These are phyloP conservation scores for Agrocybe praecox DNA, from an alignment of 768 basidiomycete genomes.

Conservation along the genomic window DNA sequence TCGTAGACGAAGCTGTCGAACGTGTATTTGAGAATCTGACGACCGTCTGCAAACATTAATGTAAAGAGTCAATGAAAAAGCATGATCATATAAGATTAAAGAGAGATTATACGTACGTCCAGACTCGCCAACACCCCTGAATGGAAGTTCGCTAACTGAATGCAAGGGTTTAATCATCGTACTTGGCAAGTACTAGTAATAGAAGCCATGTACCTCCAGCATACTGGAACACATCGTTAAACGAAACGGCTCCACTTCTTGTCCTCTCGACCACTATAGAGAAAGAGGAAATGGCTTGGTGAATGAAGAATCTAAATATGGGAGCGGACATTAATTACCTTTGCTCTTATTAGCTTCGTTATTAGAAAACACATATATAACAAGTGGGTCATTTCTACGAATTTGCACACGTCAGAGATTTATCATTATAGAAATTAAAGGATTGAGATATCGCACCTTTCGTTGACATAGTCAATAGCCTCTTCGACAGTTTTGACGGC, in stretches of 20 bases:
- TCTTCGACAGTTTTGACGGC: conserved; percentile 56
- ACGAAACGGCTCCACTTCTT: conserved; percentile 53
- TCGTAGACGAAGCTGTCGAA: conserved; percentile 58
- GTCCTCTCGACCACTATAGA: conserved; percentile 55
- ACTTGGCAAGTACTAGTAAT: no score
- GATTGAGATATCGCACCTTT: conserved; percentile 34
- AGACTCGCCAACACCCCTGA: conserved; percentile 55
- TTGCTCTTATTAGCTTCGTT: conserved; percentile 38
- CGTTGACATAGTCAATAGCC: conserved; percentile 56
- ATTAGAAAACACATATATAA: conserved; percentile 66
- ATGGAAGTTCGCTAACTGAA: conserved; percentile 30
- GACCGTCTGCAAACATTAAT: conserved; percentile 48
- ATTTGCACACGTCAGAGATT: not conserved
- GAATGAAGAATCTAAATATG: no score
- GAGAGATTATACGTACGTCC: conserved; percentile 56
- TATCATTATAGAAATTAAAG: no score
- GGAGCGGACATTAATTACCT: no score
- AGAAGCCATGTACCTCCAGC: conserved; percentile 38
- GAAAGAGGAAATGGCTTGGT: not conserved
- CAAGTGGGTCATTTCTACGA: conserved; percentile 60
- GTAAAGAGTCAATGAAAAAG: no score
- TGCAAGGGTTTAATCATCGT: not conserved
- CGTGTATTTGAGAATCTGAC: conserved; percentile 51
- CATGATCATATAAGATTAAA: no score
- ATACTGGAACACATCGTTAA: conserved; percentile 66